phyloP scores from a whole-genome alignment of 106 monocot species.

The Dendrobium nobile region DNA sequence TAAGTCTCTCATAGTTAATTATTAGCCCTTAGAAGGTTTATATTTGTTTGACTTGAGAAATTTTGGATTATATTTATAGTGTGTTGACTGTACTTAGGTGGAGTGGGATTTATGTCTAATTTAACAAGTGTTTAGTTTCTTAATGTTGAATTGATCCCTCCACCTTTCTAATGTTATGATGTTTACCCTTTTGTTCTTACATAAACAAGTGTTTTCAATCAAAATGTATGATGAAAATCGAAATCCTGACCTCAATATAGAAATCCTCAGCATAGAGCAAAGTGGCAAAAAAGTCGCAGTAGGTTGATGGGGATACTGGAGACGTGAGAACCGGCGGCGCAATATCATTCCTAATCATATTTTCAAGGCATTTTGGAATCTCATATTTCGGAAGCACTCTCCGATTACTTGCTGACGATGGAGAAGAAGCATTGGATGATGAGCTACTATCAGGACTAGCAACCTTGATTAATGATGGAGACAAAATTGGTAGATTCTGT shows the following conservation, averaged over 20 bases:
- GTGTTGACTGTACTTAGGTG: too few species aligned
- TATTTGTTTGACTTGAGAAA: too few species aligned
- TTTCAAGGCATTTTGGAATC: constrained; percentile 23
- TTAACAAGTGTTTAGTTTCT: too few species aligned
- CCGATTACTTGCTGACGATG: not conserved
- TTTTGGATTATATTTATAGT: too few species aligned
- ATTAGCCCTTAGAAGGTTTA: too few species aligned
- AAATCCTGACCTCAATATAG: constrained; percentile 21
- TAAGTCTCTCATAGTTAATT: too few species aligned
- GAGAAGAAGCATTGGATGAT: not conserved
- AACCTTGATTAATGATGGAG: not conserved
- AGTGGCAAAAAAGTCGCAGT: constrained; percentile 22
- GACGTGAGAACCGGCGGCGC: constrained; percentile 14
- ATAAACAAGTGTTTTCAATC: too few species aligned
- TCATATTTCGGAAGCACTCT: constrained; percentile 9
- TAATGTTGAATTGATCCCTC: too few species aligned
- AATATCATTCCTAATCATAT: constrained; percentile 15
- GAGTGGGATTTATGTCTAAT: too few species aligned
- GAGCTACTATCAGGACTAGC: not conserved
- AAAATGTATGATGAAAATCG: not conserved
- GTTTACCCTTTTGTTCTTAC: too few species aligned
- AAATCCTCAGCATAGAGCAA: constrained; percentile 33
- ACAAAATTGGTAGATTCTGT: too few species aligned
- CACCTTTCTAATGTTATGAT: too few species aligned
- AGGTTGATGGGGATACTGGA: constrained; percentile 15